Percentiles rank a stretch among this genome's conserved stretches.
Evolutionary conservation across 2,329 filamentous ascomycete species (phyloP).

Genomic region (Pezicula carpinea): DNA sequence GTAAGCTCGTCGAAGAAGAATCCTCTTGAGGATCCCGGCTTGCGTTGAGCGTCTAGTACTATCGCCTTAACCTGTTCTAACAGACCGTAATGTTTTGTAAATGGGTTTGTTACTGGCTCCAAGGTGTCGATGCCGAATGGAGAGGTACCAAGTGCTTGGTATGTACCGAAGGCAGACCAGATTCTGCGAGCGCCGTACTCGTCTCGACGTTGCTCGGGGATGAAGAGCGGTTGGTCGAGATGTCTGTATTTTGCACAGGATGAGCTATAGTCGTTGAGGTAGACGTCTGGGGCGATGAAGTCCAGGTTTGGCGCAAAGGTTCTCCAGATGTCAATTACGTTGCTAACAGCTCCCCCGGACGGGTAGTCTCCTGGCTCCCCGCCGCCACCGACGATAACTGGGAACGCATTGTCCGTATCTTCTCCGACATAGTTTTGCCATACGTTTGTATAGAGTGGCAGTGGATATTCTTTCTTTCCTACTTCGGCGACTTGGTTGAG

Average conservation of each 20-base stretch:
- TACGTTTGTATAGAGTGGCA: slow-evolving; percentile 42
- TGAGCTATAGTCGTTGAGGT: slow-evolving; percentile 38
- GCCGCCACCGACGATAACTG: slow-evolving; percentile 37
- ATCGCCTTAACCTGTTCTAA: slow-evolving; percentile 30
- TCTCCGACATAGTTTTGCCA: slow-evolving; percentile 38
- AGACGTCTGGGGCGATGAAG: slow-evolving; percentile 43
- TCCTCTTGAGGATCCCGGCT: slow-evolving; percentile 29
- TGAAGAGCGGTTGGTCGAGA: slow-evolving; percentile 38
- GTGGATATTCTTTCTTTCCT: slow-evolving; percentile 35
- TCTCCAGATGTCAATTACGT: slow-evolving; percentile 41
- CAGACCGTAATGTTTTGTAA: slow-evolving; percentile 36
- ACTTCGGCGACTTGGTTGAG: slow-evolving; percentile 35
- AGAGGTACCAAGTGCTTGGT: slow-evolving; percentile 30
- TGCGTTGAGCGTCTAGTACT: slow-evolving; percentile 36
- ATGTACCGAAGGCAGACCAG: slow-evolving; percentile 33
- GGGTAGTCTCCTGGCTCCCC: slow-evolving; percentile 40
- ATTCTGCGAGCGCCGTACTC: slow-evolving; percentile 36
- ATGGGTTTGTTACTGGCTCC: slow-evolving; percentile 26
- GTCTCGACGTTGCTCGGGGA: slow-evolving; percentile 42
- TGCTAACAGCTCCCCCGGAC: slow-evolving; percentile 38
- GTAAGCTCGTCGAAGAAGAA: slow-evolving; percentile 39
- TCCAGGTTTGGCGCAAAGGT: slow-evolving; percentile 38
- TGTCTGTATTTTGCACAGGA: slow-evolving; percentile 38
- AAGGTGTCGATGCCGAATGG: slow-evolving; percentile 40
- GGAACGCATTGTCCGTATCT: slow-evolving; percentile 29